Conservation (phyloP, 2,329 filamentous ascomycete species). For the Microcyclosporella mali region DNA sequence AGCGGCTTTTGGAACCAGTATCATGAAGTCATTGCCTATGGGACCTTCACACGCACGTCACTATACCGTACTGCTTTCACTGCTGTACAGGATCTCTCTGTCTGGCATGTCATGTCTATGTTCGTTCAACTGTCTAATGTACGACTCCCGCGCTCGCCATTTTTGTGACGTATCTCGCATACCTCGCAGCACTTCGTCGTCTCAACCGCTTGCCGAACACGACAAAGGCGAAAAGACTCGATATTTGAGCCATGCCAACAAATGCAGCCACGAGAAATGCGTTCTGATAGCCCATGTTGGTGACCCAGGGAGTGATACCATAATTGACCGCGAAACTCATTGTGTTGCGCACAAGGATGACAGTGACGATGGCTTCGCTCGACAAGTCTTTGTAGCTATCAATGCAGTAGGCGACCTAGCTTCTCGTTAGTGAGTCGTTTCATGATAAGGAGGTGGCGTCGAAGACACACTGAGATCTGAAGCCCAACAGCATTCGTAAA, state of each 20-base stretch:
- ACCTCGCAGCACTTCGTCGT: conserved; percentile 34
- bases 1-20: too few species aligned
- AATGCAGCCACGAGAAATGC: conserved; percentile 41
- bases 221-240: conserved; percentile 41
- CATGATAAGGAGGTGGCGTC: too few species aligned
- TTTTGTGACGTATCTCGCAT: conserved; percentile 35
- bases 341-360: conserved; percentile 45
- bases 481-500: conserved; percentile 38
- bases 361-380: conserved; percentile 41
- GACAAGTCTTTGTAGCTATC: conserved; percentile 43
- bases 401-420: conserved; percentile 37
- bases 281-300: conserved; percentile 38
- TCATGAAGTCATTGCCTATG: too few species aligned
- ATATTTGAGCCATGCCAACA: conserved; percentile 37
- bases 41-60: too few species aligned
- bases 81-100: too few species aligned
- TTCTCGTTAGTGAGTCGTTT: too few species aligned
- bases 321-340: conserved; percentile 46
- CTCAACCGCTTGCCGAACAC: conserved; percentile 44
- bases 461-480: conserved; percentile 27
- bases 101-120: too few species aligned
- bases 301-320: conserved; percentile 44
- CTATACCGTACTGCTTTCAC: too few species aligned
- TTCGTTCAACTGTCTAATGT: too few species aligned
- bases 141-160: conserved; percentile 23